These are phyloP conservation scores for Rhynchospora pubera DNA, from an alignment of 176 grass and related monocot species.

Conservation along the genomic window DNA sequence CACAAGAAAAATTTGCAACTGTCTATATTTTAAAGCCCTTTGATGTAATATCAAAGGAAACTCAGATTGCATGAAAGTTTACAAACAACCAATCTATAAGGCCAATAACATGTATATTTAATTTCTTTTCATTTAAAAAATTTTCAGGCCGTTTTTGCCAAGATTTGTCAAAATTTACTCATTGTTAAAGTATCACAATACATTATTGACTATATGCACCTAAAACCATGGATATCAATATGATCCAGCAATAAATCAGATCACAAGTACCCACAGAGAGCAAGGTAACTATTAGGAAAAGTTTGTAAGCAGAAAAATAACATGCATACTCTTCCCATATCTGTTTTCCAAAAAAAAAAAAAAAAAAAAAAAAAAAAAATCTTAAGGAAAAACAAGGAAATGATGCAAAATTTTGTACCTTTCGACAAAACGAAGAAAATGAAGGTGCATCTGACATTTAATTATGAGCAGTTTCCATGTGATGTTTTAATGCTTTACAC, in stretches of 20 bases:
- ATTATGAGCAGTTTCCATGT: neutral
- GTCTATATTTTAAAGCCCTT: neutral
- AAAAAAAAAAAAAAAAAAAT: neutral
- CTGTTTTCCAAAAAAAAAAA: neutral
- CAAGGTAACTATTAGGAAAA: neutral
- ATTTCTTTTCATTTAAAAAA: neutral
- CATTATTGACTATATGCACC: neutral
- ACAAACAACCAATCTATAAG: neutral
- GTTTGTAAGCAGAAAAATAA: slow-evolving; percentile 8
- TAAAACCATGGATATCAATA: neutral
- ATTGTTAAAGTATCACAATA: neutral
- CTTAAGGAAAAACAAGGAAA: neutral
- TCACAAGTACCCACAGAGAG: neutral
- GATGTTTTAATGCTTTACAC: neutral
- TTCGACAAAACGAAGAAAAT: neutral
- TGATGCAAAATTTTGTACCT: neutral
- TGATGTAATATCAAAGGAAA: neutral
- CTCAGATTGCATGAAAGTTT: neutral
- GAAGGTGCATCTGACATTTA: neutral
- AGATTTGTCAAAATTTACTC: neutral
- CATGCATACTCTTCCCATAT: neutral
- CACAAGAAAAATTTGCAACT: neutral
- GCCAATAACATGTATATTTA: neutral
- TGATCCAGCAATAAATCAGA: neutral
- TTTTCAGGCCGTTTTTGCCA: neutral